Base-by-base conservation (phyloP, 768 basidiomycete species). In the Mycena filopes region DNA sequence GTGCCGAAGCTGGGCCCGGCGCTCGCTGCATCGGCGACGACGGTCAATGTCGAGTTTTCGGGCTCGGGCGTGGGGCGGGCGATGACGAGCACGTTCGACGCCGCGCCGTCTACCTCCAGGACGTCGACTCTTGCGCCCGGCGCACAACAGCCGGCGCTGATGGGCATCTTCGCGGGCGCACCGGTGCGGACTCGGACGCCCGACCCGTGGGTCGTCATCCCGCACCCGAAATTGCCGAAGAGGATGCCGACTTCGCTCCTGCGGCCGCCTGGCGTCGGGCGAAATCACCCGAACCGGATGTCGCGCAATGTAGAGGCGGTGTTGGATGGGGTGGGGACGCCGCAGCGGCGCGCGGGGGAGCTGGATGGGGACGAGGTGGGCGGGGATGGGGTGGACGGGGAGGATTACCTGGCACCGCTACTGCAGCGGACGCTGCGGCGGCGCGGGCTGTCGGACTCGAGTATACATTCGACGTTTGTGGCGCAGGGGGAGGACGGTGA, bases 21-120 rank as follows among this genome's bases (percentile, higher is more conserved):
- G 13, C 86, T 95, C 31, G 89, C 92, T 13, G 94, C 98, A 12
- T 94, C 93, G 23, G 83, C 93, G 2, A 96, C 93, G 51, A 96
- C 95, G 2, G 96, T 99, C 70, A 98, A 96, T 63, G 97, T 99
- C 60, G 96, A 98, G 81, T 99, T 98, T 77, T 93, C 89, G 3
- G 91, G 93, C 8, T 79, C 89, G 2, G 92, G 87, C 12, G 80
- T 83, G 15, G 84, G 88, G n/a, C 80, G 86, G 64, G 84, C 86
- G 9, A 79, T 87, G 57, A 83, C 85, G 23, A 85, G 77, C 58
- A 73, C 83, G 48, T 76, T 79, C 47, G 77, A 63, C 49, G 63
- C 67, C 29, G 26, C 46, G 42, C 58, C 63, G 2, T n/a, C n/a
- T n/a, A 68, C 76, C n/a, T 20, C 46, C 47, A 21, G 3, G 40